Conservation (phyloP, 2,329 filamentous ascomycete species). For the Colletotrichum sp. region DNA sequence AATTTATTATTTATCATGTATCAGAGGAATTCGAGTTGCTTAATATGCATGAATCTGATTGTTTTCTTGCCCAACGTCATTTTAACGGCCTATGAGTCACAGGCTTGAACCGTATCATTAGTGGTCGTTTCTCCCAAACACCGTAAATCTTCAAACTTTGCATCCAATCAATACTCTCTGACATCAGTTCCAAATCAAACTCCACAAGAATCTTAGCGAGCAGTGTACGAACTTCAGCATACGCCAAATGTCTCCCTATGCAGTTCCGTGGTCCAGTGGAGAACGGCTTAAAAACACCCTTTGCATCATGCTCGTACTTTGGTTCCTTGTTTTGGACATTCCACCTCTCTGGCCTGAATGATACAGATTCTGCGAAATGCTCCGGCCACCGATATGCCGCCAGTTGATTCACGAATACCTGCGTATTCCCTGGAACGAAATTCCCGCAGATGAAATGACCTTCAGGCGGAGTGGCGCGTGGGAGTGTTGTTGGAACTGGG, state of each 20-base stretch:
- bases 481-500: conserved; percentile 2
- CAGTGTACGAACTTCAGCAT: conserved; percentile 54
- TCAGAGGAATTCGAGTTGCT: background rate
- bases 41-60: background rate
- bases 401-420: conserved; percentile 22
- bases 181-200: conserved; percentile 49
- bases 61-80: background rate
- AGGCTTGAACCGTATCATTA: background rate
- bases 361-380: conserved; percentile 33
- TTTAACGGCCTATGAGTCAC: background rate
- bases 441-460: conserved; percentile 31
- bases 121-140: conserved; percentile 38
- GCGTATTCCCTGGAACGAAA: conserved; percentile 32
- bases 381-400: conserved; percentile 32
- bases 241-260: conserved; percentile 49
- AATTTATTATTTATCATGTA: background rate
- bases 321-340: background rate
- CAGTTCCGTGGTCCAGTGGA: conserved; percentile 53
- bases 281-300: conserved; percentile 45
- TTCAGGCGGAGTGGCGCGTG: background rate
- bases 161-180: conserved; percentile 39
- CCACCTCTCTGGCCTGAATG: conserved; percentile 52
- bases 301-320: conserved; percentile 43
- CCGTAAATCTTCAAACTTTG: conserved; percentile 38
- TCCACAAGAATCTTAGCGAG: conserved; percentile 51